Evolutionary conservation across 148 eudicot species (phyloP), one percentile per base, ranked within the genome.

Genomic region (Cornus suecica): DNA sequence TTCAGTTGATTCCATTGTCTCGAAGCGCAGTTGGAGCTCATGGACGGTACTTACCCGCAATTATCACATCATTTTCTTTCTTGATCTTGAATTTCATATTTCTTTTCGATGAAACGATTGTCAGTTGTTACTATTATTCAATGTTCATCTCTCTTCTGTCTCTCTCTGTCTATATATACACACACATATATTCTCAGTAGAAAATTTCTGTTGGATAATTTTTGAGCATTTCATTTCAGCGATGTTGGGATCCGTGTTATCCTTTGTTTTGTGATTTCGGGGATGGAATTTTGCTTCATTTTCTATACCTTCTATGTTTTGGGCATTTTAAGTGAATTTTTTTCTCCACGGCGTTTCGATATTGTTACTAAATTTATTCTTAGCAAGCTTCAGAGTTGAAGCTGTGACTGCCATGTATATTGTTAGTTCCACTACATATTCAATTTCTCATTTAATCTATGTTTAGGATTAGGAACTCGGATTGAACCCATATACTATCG

Each of bases 21-120:
- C 63, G 23, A 30, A 34, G 77, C 13, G 22, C 74, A 15, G 68
- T 42, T 8, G 70, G n/a, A 24, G 0, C 45, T 52, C 71, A 85
- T 85, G 87, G 87, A 79, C 72, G 87, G 87, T 85, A 85, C 26
- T 71, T 30, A 24, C 74, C n/a, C 29, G 1, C 32, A 25, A 45
- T 29, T 20, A 37, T 6, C 65, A 13, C 28, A 5, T 52, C 2
- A 15, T 52, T 5, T 54, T 28, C 25, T 13, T 52, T 52, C 5
- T 51, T 70, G 0, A 13, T 24, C 27, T 27, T 58, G 16, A 71
- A 37, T 28, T 22, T 70, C 64, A 28, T 10, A 29, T 5, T 54
- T 70, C 51, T 8, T 22, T 37, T 14, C 24, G 71, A 68, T 37
- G 71, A 68, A 41, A 41, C 48, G 34, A 23, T 42, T 42, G 30